phyloP scores from a whole-genome alignment of 2,329 filamentous ascomycete genomes.

The Nemania sp. region DNA sequence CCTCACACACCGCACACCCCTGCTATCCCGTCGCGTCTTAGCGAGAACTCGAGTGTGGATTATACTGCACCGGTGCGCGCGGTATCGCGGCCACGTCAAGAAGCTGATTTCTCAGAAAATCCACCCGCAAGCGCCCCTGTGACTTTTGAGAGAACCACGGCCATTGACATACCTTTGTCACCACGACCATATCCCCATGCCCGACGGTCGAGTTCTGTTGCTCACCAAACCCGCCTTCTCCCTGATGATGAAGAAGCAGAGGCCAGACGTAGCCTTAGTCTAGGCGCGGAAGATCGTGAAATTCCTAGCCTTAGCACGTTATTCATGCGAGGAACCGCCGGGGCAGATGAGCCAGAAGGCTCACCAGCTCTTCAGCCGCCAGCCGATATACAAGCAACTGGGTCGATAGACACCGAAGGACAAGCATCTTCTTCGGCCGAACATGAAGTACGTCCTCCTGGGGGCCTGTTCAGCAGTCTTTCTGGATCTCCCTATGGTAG shows the following conservation, averaged over 20 bases:
- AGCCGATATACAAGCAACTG: constrained; percentile 46
- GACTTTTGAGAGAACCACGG: constrained; percentile 59
- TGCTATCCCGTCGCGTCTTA: constrained; percentile 89
- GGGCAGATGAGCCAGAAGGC: constrained; percentile 42
- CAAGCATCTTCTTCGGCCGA: constrained; percentile 45
- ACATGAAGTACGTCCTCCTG: constrained; percentile 50
- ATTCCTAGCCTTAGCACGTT: constrained; percentile 67
- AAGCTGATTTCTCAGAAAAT: constrained; percentile 38
- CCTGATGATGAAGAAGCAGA: constrained; percentile 64
- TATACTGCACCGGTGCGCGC: constrained; percentile 48
- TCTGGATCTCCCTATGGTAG: constrained; percentile 52
- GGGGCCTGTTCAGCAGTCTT: constrained; percentile 45
- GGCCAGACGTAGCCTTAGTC: constrained; percentile 66
- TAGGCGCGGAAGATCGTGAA: constrained; percentile 67
- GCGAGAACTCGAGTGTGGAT: constrained; percentile 83
- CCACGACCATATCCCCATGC: constrained; percentile 61
- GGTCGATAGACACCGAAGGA: constrained; percentile 45
- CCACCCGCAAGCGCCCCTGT: constrained; percentile 43
- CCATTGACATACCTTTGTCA: constrained; percentile 74
- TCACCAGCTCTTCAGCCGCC: constrained; percentile 46
- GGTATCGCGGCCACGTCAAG: constrained; percentile 32
- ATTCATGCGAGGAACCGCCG: constrained; percentile 50
- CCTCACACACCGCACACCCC: constrained; percentile 92
- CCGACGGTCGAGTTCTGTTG: constrained; percentile 70
- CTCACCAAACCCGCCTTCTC: constrained; percentile 60